Conservation (phyloP, 148 eudicot species). For the Pouteria glomerata region DNA sequence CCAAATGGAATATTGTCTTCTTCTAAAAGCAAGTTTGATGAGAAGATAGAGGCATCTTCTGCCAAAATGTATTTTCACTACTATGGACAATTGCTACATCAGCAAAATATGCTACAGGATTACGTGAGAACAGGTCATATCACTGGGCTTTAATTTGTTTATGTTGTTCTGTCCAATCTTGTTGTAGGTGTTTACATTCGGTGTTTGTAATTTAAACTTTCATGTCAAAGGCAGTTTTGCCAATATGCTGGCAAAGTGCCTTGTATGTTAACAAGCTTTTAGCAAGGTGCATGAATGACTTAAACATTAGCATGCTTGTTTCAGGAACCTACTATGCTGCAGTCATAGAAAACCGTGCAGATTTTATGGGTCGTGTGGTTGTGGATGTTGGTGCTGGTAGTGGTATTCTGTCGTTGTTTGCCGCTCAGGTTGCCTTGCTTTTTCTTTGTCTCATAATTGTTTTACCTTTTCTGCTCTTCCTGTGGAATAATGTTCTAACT, state of each 20-base stretch:
- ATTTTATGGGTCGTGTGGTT: slow-evolving; percentile 80
- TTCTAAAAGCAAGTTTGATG: slow-evolving; percentile 76
- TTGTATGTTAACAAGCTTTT: background rate
- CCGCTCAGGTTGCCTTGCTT: slow-evolving; percentile 69
- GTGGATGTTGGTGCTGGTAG: slow-evolving; percentile 99
- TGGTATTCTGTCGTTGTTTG: slow-evolving; percentile 92
- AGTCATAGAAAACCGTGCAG: slow-evolving; percentile 83
- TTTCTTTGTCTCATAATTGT: background rate
- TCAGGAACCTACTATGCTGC: slow-evolving; percentile 96
- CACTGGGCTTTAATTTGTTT: slow-evolving; percentile 9
- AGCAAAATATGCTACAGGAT: slow-evolving; percentile 98
- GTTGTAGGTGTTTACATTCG: background rate
- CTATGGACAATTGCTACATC: slow-evolving; percentile 93
- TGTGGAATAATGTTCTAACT: background rate
- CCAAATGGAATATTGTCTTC: slow-evolving; percentile 55
- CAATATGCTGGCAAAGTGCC: slow-evolving; percentile 4
- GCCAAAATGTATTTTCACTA: slow-evolving; percentile 97
- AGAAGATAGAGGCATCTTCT: slow-evolving; percentile 86
- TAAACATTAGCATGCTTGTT: slow-evolving; percentile 14
- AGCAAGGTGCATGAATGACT: background rate
- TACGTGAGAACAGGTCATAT: slow-evolving; percentile 94
- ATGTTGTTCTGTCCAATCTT: slow-evolving; percentile 3
- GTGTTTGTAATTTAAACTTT: background rate
- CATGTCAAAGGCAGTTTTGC: background rate
- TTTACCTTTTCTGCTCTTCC: background rate